These are phyloP conservation scores for Amylocarpus encephaloides DNA, from an alignment of 2,329 filamentous ascomycete species.

Conservation along the genomic window DNA sequence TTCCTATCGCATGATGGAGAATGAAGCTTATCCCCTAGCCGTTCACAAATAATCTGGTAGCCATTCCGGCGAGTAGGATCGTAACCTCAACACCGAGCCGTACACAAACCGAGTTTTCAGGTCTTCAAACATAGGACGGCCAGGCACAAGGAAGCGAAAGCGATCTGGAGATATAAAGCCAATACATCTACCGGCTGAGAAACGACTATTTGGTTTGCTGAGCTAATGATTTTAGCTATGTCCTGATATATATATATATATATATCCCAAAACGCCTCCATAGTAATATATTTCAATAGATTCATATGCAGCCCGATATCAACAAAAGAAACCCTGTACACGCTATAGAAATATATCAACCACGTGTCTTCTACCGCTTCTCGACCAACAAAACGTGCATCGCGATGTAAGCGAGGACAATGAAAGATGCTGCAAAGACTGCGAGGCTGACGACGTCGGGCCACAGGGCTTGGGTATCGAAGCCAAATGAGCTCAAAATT, in stretches of 20 bases:
- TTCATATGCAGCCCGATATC: constrained; percentile 1
- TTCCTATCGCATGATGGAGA: no score
- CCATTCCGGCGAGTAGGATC: no score
- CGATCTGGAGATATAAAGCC: no score
- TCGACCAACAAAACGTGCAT: constrained; percentile 95
- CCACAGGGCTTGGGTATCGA: constrained; percentile 83
- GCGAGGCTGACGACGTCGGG: constrained; percentile 73
- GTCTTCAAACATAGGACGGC: no score
- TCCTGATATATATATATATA: not conserved
- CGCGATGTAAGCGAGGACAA: constrained; percentile 79
- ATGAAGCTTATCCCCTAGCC: no score
- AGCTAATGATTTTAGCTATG: not conserved
- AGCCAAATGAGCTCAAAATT: constrained; percentile 91
- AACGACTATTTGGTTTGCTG: no score
- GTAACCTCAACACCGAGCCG: no score
- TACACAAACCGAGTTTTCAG: no score
- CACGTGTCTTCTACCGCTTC: constrained; percentile 52
- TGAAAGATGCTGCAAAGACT: constrained; percentile 75
- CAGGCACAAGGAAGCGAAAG: no score
- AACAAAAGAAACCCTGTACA: constrained; percentile 8
- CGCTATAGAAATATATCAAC: not conserved
- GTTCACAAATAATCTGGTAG: no score
- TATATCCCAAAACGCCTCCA: not conserved
- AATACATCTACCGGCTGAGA: no score
- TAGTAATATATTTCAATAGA: not conserved